Base-by-base conservation (phyloP, 2,329 filamentous ascomycete genomes). In the Gnomoniopsis smithogilvyi region DNA sequence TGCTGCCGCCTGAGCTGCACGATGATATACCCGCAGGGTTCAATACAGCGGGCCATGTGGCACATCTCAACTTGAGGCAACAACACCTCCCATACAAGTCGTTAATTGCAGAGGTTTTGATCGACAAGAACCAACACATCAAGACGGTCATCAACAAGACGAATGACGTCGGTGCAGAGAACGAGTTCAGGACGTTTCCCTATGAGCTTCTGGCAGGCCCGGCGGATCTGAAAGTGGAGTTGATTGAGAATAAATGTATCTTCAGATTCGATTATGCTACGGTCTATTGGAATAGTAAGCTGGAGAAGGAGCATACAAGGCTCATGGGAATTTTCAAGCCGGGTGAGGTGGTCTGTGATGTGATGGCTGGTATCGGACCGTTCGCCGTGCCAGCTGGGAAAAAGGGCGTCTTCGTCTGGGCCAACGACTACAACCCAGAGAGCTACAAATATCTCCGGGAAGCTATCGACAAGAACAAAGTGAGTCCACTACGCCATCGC, bases 301-400 rank as follows among this genome's bases (percentile, higher is more conserved):
- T 99, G 15, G 89, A 96, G 68, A 90, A 87, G 0, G 95, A 99
- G 74, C 95, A 99, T 74, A 86, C 88, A 64, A 83, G 95, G 3
- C 78, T 98, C 17, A 85, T 94, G 60, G 78, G 82, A 54, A 76
- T 88, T 56, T 97, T 98, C 78, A 77, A 85, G 58, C 86, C 89
- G 7, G 93, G 95, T 43, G 90, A 98, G 69, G 92, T 92, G 3
- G 90, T 98, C 1, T 95, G 89, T 76, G 95, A 99, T 73, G 89
- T 97, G 64, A 99, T 98, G 94, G 94, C 93, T 0, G 95, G 95
- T 47, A 93, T 99, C 52, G 95, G 95, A 0, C 95, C 95, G 0
- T 99, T 99, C 73, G 93, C 94, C 22, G 81, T 96, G 3, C 95
- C 95, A 0, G 92, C 94, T 0, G 95, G 91, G 17, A 96, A 90